Evolutionary conservation across 202 grass and related monocot genomes (phyloP), one percentile per base, ranked within the genome.

Genomic region (Carex sylvatica): DNA sequence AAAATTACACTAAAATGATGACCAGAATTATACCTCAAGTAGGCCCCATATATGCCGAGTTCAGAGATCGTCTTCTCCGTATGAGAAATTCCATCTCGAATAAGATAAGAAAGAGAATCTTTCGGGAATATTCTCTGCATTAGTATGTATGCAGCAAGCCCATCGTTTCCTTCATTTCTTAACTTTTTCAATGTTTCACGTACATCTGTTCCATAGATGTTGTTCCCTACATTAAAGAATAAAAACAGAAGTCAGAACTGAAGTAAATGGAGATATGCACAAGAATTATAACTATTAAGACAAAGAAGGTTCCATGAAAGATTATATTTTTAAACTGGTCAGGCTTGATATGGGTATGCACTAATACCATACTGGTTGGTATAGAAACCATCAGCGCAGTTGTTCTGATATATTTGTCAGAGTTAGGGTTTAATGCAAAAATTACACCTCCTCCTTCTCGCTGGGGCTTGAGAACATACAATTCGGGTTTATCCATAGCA

Each of bases 61-160:
- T 98, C 95, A 60, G 92, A 98, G 55, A 98, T 93, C 22, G 90
- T 91, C 75, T 94, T 83, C 59, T 91, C 95, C 61, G 77, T 88
- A 83, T 90, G 87, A 52, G 86, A 95, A 71, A 90, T 72, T 55
- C 95, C 95, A 2, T 89, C 92, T 40, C 91, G 89, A 36, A 98
- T 87, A 54, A 98, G 83, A 72, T 88, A 90, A 83, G 90, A 75
- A 88, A 85, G 83, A 77, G 87, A 88, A 61, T 91, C 84, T 86
- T 69, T 88, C 23, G 92, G 95, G 31, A 93, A 98, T 83, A 98
- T 98, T 53, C 95, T 87, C 81, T 98, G 95, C 95, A 98, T 98
- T 83, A 98, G 68, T 87, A 95, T 98, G 77, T 90, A 94, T 12
- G 90, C 92, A 16, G 89, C 92, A 91, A 98, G 87, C 75, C 86